A percentile compares a stretch with the other conserved stretches of the same genome.
phyloP scores from a whole-genome alignment of 148 eudicot species.

The Cornus florida region DNA sequence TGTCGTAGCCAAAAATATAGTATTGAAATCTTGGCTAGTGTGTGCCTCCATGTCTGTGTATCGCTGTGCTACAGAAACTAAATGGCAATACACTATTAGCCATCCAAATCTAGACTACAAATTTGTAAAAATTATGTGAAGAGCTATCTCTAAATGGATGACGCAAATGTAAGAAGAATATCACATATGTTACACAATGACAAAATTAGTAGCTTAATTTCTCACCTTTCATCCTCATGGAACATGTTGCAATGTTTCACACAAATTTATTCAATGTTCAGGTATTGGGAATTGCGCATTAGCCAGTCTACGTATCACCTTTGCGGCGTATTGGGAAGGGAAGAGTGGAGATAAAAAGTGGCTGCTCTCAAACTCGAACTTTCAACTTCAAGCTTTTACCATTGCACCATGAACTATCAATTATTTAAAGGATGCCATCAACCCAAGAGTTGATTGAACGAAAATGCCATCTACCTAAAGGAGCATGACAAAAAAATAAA shows the following conservation, averaged over 20 bases:
- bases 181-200: not conserved
- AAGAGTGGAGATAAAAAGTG: too few relatives aligned
- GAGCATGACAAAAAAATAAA: too few relatives aligned
- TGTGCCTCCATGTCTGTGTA: not conserved
- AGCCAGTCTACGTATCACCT: too few relatives aligned
- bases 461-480: not conserved
- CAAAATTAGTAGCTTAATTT: slow-evolving; percentile 1
- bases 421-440: not conserved
- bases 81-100: not conserved
- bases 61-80: not conserved
- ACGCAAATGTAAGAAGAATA: not conserved
- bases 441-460: not conserved
- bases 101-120: not conserved
- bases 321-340: too few relatives aligned
- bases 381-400: too few relatives aligned
- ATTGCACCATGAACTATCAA: not conserved
- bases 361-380: too few relatives aligned
- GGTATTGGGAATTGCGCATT: too few relatives aligned
- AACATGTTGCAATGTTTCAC: not conserved
- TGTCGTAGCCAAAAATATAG: not conserved
- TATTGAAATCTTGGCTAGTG: slow-evolving; percentile 4
- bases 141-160: not conserved
- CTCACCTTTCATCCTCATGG: slow-evolving; percentile 1
- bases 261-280: not conserved
- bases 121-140: not conserved